These are phyloP conservation scores for Psilocybe sp. DNA, from an alignment of 768 basidiomycete genomes.

Conservation along the genomic window DNA sequence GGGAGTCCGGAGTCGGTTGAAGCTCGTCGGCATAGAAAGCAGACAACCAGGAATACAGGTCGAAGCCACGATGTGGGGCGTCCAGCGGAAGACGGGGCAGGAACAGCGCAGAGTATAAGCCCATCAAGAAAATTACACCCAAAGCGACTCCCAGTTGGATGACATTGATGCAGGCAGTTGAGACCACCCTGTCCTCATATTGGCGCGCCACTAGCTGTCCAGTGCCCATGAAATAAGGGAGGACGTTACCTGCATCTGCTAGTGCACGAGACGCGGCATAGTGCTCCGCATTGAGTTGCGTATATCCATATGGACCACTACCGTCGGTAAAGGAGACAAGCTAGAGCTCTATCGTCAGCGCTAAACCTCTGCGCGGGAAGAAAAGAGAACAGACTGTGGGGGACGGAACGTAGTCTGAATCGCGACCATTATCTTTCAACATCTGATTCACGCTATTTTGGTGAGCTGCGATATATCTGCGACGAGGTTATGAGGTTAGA, in stretches of 20 bases:
- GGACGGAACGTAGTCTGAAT: constrained; percentile 36
- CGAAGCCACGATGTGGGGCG: constrained; percentile 22
- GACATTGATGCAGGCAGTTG: constrained; percentile 22
- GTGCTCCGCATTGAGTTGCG: constrained; percentile 27
- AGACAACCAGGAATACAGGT: constrained; percentile 23
- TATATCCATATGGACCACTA: constrained; percentile 35
- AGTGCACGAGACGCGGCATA: constrained; percentile 32
- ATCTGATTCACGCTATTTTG: constrained; percentile 36
- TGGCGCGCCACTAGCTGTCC: constrained; percentile 31
- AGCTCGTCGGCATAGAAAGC: constrained; percentile 11
- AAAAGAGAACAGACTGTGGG: constrained; percentile 29
- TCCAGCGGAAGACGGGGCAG: constrained; percentile 21
- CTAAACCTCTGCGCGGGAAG: background rate
- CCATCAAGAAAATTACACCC: constrained; percentile 23
- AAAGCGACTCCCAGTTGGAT: constrained; percentile 22
- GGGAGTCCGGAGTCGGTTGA: too few species aligned
- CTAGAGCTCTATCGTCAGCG: constrained; percentile 14
- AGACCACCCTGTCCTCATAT: constrained; percentile 28
- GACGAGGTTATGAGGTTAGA: background rate
- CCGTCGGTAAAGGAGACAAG: constrained; percentile 35
- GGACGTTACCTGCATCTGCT: constrained; percentile 37
- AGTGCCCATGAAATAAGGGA: constrained; percentile 40
- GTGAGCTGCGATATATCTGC: constrained; percentile 29
- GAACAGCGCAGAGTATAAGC: constrained; percentile 25
- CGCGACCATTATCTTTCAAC: constrained; percentile 38